Conservation (phyloP, 495 filamentous ascomycete genomes). For the Ramalina peruviana region DNA sequence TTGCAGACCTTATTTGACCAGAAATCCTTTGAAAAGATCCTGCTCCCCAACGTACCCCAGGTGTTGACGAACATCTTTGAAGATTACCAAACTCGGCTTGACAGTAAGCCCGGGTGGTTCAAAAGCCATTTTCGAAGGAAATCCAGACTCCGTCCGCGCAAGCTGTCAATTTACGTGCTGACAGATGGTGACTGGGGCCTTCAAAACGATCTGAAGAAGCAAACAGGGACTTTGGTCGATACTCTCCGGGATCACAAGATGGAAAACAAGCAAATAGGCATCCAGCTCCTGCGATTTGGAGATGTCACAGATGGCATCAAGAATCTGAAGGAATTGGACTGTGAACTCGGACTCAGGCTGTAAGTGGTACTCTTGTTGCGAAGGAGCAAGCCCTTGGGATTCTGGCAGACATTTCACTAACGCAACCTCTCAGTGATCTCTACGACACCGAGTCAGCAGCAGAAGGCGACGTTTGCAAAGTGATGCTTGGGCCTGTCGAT, state of each 20-base stretch:
- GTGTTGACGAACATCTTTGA: background rate
- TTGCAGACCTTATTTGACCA: too few relatives aligned
- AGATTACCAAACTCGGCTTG: conserved; percentile 11
- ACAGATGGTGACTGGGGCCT: conserved; percentile 27
- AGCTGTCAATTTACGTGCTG: conserved; percentile 25
- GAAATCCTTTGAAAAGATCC: conserved; percentile 6
- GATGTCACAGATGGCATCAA: conserved; percentile 15
- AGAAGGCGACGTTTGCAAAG: conserved; percentile 20
- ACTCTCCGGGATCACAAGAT: conserved; percentile 10
- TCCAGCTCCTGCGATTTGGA: conserved; percentile 32
- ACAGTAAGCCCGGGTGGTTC: conserved; percentile 6
- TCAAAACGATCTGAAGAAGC: conserved; percentile 7
- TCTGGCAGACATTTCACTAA: too few relatives aligned
- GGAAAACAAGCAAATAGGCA: conserved; percentile 13
- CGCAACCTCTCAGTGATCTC: conserved; percentile 18
- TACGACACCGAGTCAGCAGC: conserved; percentile 16
- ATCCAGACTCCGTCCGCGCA: conserved; percentile 12
- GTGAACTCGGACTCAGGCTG: conserved; percentile 8
- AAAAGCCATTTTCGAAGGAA: conserved; percentile 19
- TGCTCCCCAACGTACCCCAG: conserved; percentile 2
- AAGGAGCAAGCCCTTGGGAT: too few relatives aligned
- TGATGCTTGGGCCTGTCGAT: conserved; percentile 19
- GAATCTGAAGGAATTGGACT: conserved; percentile 20
- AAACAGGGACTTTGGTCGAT: conserved; percentile 18
- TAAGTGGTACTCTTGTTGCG: conserved; percentile 18